Conservation (phyloP, 495 filamentous ascomycete genomes). For the Podospora pseudoanserina region DNA sequence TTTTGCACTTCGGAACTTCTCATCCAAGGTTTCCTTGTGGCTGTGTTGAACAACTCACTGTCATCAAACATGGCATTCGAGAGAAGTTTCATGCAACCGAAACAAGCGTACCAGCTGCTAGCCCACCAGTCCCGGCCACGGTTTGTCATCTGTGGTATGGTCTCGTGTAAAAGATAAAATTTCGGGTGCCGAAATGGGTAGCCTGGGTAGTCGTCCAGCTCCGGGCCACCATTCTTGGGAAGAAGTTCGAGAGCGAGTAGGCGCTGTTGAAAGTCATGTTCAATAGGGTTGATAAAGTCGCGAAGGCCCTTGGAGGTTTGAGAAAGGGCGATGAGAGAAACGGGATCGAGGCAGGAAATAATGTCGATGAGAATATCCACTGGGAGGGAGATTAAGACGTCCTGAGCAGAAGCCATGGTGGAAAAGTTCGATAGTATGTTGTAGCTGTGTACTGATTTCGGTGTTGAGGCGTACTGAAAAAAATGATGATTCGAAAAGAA, state of each 20-base stretch:
- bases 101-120: background rate
- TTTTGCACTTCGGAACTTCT: background rate
- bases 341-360: conserved; percentile 15
- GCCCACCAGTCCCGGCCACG: background rate
- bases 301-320: conserved; percentile 16
- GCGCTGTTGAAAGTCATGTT: conserved; percentile 18
- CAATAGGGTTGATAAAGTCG: conserved; percentile 16
- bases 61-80: background rate
- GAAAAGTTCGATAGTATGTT: background rate
- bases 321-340: conserved; percentile 20
- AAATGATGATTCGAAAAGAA: background rate
- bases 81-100: background rate
- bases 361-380: conserved; percentile 13
- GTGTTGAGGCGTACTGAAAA: no score
- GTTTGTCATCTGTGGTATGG: background rate
- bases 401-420: background rate
- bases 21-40: background rate
- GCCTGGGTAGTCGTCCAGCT: background rate
- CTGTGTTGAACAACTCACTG: background rate
- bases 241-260: conserved; percentile 29
- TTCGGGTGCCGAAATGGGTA: no score
- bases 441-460: background rate
- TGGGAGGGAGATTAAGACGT: conserved; percentile 1
- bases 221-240: conserved; percentile 19
- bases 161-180: no score